Conservation (phyloP, 2,329 filamentous ascomycete genomes). For the Colletotrichum musicola region DNA sequence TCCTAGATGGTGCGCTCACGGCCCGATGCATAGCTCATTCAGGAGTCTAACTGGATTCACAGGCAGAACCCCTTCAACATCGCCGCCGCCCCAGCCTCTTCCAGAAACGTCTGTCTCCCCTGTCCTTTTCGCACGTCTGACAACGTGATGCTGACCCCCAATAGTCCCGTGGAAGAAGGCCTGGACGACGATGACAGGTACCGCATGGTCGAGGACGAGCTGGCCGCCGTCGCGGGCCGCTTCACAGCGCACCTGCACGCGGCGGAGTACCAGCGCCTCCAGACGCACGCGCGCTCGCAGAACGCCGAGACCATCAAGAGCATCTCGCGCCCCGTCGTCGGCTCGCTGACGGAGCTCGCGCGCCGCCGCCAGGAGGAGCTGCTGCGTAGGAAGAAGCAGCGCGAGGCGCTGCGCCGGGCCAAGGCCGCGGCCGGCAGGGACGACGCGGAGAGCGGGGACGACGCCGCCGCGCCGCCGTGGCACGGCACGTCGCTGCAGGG, state of each 20-base stretch:
- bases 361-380: constrained; percentile 52
- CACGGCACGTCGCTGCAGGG: constrained; percentile 53
- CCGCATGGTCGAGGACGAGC: constrained; percentile 88
- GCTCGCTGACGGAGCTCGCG: constrained; percentile 52
- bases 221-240: constrained; percentile 73
- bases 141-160: constrained; percentile 23
- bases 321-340: constrained; percentile 65
- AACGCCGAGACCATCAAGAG: constrained; percentile 65
- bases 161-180: constrained; percentile 74
- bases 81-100: constrained; percentile 63
- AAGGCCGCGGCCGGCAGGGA: constrained; percentile 39
- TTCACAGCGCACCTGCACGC: constrained; percentile 83
- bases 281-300: constrained; percentile 65
- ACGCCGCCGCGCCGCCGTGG: constrained; percentile 44
- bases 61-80: constrained; percentile 61
- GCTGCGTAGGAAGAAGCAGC: constrained; percentile 52
- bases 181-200: constrained; percentile 77
- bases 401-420: constrained; percentile 44
- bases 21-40: background rate
- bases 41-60: background rate
- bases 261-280: constrained; percentile 80
- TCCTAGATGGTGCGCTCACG: constrained; percentile 3
- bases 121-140: background rate
- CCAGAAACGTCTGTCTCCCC: constrained; percentile 55
- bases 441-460: constrained; percentile 47